Evolutionary conservation across 371 early-diverging fungal genomes (phyloP).

Genomic region (Apophysomyces ossiformis): DNA sequence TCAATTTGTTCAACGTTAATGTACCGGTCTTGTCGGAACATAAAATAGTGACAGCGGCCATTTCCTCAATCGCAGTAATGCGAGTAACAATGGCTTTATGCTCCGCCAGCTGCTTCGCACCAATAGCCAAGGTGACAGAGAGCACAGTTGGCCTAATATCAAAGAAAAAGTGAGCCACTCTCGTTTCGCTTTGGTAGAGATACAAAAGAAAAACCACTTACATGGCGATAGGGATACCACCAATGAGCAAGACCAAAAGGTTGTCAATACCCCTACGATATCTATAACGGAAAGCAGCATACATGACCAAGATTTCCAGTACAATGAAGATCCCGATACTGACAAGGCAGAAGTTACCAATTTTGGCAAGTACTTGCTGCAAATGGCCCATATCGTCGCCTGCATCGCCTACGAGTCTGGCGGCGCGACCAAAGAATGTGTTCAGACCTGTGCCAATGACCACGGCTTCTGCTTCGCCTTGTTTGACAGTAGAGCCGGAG

Average conservation of each 20-base stretch:
- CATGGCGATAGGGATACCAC: slow-evolving; percentile 83
- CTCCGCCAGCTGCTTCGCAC: slow-evolving; percentile 90
- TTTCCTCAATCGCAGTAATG: slow-evolving; percentile 88
- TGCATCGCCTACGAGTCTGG: slow-evolving; percentile 77
- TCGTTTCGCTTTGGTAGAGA: neutral
- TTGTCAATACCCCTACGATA: slow-evolving; percentile 76
- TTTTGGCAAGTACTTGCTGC: slow-evolving; percentile 85
- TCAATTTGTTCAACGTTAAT: slow-evolving; percentile 90
- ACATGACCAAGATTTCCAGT: slow-evolving; percentile 81
- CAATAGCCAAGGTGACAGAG: slow-evolving; percentile 93
- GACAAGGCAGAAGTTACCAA: slow-evolving; percentile 85
- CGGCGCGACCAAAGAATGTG: slow-evolving; percentile 92
- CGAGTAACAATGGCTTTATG: slow-evolving; percentile 91
- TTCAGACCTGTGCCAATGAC: slow-evolving; percentile 84
- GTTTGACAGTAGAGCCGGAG: slow-evolving; percentile 87
- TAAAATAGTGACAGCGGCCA: slow-evolving; percentile 92
- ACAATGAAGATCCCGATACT: slow-evolving; percentile 73
- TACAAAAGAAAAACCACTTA: slow-evolving; percentile 14
- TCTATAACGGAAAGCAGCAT: slow-evolving; percentile 71
- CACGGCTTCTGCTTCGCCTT: slow-evolving; percentile 89
- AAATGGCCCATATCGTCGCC: slow-evolving; percentile 89
- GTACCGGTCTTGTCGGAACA: slow-evolving; percentile 98
- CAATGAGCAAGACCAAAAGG: slow-evolving; percentile 75
- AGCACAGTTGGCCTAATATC: slow-evolving; percentile 69
- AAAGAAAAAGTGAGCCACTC: neutral